Conservation (phyloP, 2,329 filamentous ascomycete species). For the Exophiala mesophila region DNA sequence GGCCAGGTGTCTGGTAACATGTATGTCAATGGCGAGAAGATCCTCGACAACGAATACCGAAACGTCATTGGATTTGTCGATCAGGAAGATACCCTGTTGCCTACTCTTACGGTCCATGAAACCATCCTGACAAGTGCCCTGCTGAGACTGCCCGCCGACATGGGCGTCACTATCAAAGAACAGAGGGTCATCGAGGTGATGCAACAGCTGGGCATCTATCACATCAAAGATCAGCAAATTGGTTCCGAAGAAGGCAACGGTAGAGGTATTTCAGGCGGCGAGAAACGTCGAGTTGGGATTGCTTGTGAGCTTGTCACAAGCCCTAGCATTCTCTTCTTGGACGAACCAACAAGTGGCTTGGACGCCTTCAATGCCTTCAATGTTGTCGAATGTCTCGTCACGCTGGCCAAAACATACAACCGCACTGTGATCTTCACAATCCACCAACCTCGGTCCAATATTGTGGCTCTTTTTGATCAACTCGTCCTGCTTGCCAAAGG, state of each 20-base stretch:
- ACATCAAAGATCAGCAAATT: constrained; percentile 91
- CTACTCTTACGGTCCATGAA: constrained; percentile 94
- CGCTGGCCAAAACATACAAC: constrained; percentile 91
- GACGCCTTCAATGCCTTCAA: constrained; percentile 98
- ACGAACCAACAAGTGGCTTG: constrained; percentile 92
- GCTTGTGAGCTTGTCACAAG: constrained; percentile 97
- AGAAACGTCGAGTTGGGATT: constrained; percentile 93
- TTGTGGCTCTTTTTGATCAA: constrained; percentile 92
- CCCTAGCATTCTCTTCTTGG: constrained; percentile 92
- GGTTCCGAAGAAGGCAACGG: constrained; percentile 93
- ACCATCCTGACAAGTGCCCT: constrained; percentile 93
- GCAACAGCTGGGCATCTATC: constrained; percentile 87
- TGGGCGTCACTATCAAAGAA: constrained; percentile 83
- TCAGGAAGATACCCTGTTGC: constrained; percentile 94
- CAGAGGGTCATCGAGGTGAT: constrained; percentile 90
- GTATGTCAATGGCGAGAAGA: constrained; percentile 88
- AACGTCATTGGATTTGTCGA: constrained; percentile 95
- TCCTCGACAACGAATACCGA: constrained; percentile 77
- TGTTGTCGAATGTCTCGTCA: constrained; percentile 92
- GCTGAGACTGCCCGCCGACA: constrained; percentile 83
- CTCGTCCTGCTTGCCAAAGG: constrained; percentile 87
- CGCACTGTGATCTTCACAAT: constrained; percentile 97
- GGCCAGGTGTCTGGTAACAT: constrained; percentile 75
- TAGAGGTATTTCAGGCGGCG: constrained; percentile 92
- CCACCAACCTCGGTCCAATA: constrained; percentile 95